Conservation (phyloP, 345 rosid species). For the Citrus mangshanensis region DNA sequence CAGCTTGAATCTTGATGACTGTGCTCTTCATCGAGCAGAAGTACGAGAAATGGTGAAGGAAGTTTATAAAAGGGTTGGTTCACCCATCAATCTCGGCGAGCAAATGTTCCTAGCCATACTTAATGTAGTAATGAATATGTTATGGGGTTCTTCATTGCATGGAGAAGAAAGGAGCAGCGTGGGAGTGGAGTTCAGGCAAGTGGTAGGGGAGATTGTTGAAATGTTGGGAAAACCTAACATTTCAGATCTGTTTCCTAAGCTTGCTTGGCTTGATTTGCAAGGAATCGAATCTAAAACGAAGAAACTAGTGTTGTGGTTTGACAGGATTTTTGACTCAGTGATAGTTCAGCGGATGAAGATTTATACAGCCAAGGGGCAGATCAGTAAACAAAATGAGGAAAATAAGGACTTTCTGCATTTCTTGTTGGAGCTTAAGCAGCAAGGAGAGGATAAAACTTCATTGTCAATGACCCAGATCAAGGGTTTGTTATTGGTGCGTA, state of each 20-base stretch:
- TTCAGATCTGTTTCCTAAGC: constrained; percentile 48
- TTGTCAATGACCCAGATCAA: constrained; percentile 12
- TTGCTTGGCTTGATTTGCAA: constrained; percentile 54
- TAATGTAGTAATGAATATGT: constrained; percentile 44
- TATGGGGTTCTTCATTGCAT: constrained; percentile 42
- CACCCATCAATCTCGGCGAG: constrained; percentile 34
- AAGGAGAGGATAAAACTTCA: constrained; percentile 3
- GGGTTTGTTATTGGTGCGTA: constrained; percentile 4
- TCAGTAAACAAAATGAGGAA: neutral
- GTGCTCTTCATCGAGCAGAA: constrained; percentile 8
- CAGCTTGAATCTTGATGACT: neutral
- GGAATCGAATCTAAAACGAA: constrained; percentile 36
- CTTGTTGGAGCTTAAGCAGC: constrained; percentile 17
- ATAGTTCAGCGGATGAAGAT: constrained; percentile 12
- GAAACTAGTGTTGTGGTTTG: constrained; percentile 22
- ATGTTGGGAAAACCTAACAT: constrained; percentile 44
- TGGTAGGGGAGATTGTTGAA: constrained; percentile 18
- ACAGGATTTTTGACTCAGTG: constrained; percentile 21
- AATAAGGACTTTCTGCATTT: constrained; percentile 29
- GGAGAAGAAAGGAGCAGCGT: constrained; percentile 26
- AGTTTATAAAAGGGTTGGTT: constrained; percentile 17
- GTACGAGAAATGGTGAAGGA: constrained; percentile 22
- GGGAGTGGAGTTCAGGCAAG: neutral
- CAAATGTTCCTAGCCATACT: constrained; percentile 17
- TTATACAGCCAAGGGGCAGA: constrained; percentile 15